Evolutionary conservation across 2,329 filamentous ascomycete species (phyloP).

Genomic region (Diaporthe batatas): DNA sequence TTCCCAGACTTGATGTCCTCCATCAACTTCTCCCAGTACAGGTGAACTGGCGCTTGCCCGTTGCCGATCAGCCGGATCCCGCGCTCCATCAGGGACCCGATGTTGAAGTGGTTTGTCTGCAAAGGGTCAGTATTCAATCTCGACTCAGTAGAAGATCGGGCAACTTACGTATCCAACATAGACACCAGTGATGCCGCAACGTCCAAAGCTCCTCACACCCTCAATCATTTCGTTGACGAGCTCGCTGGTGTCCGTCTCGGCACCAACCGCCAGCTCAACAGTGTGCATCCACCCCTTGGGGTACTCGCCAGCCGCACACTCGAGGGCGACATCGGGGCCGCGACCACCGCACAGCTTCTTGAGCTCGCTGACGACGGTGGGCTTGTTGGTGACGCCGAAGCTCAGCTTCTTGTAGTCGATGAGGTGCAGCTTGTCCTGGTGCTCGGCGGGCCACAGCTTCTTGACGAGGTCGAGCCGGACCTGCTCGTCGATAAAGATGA

Average conservation of each 20-base stretch:
- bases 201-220: conserved; percentile 77
- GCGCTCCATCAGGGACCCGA: conserved; percentile 87
- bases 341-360: conserved; percentile 80
- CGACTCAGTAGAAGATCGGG: not conserved
- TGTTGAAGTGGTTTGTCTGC: conserved; percentile 84
- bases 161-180: conserved; percentile 70
- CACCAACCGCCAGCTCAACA: conserved; percentile 70
- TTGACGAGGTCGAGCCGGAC: conserved; percentile 78
- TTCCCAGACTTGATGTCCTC: conserved; percentile 74
- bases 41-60: conserved; percentile 79
- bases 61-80: conserved; percentile 83
- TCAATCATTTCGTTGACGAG: conserved; percentile 85
- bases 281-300: conserved; percentile 72
- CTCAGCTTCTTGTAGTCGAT: conserved; percentile 76
- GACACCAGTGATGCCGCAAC: conserved; percentile 82
- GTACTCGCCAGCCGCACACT: conserved; percentile 74
- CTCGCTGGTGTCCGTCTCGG: conserved; percentile 88
- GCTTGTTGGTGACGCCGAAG: conserved; percentile 67
- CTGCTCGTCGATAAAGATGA: conserved; percentile 85
- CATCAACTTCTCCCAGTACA: conserved; percentile 86
- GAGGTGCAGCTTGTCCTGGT: conserved; percentile 70
- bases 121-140: not conserved
- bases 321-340: conserved; percentile 80
- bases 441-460: conserved; percentile 65
- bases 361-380: conserved; percentile 77